phyloP scores from a whole-genome alignment of 352 stramenopile genomes.

The Globisporangium paroecandrum region DNA sequence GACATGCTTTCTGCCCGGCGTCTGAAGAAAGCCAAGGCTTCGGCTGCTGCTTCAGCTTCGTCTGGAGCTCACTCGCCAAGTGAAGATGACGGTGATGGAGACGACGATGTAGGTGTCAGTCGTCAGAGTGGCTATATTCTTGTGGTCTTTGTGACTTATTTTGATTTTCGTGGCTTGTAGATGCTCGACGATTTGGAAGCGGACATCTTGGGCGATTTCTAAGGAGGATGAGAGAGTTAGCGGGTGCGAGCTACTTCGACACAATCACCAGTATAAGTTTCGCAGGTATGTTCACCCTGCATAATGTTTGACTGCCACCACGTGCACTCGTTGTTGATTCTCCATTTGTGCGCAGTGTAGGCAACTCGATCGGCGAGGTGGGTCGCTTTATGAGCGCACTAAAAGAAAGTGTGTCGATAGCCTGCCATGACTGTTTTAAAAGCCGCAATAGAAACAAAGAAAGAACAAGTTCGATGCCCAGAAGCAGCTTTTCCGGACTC shows the following conservation, averaged over 20 bases:
- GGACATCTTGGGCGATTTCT: slow-evolving; percentile 68
- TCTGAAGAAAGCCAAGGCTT: slow-evolving; percentile 24
- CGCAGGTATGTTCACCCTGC: background rate
- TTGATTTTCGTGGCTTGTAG: slow-evolving; percentile 17
- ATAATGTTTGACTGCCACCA: background rate
- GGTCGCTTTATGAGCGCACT: background rate
- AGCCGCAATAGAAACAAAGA: slow-evolving; percentile 8
- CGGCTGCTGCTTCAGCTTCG: background rate
- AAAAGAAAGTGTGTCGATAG: slow-evolving; percentile 2
- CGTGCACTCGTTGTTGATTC: background rate
- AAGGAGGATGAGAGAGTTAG: slow-evolving; percentile 8
- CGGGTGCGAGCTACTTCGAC: background rate
- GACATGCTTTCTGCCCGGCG: slow-evolving; percentile 55
- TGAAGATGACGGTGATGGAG: slow-evolving; percentile 35
- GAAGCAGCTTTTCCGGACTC: background rate
- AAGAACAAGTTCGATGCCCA: background rate
- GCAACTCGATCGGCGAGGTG: background rate
- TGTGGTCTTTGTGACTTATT: slow-evolving; percentile 7
- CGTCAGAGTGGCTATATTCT: background rate
- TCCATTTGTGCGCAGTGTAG: background rate
- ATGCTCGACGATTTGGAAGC: slow-evolving; percentile 72
- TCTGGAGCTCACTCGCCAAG: slow-evolving; percentile 8
- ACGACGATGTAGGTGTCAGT: slow-evolving; percentile 25
- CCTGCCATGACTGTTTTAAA: background rate
- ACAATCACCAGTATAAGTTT: background rate